Percentiles rank a stretch among this genome's conserved stretches.
Evolutionary conservation across 352 stramenopile genomes (phyloP).

Genomic region (Phytophthora pisi): DNA sequence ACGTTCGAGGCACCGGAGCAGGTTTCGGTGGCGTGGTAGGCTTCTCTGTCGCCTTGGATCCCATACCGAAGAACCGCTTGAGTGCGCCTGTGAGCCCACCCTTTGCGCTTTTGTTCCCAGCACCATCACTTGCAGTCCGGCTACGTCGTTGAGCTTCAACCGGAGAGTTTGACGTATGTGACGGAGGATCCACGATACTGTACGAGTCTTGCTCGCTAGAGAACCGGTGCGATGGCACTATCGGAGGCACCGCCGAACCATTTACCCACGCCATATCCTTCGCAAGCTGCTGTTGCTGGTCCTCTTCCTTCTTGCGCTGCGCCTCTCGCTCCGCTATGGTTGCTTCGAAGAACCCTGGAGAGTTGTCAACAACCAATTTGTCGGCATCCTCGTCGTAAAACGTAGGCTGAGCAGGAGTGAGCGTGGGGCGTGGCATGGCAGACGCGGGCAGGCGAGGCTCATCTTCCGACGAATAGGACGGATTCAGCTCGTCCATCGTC

Average conservation of each 20-base stretch:
- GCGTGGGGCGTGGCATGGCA: slow-evolving; percentile 17
- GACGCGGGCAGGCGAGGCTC: slow-evolving; percentile 15
- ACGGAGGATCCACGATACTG: slow-evolving; percentile 57
- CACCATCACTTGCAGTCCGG: background rate
- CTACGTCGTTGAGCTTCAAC: slow-evolving; percentile 18
- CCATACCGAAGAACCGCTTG: slow-evolving; percentile 76
- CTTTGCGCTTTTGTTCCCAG: slow-evolving; percentile 17
- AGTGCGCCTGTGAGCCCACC: slow-evolving; percentile 56
- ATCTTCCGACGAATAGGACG: slow-evolving; percentile 36
- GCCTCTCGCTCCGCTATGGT: slow-evolving; percentile 26
- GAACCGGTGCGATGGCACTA: slow-evolving; percentile 22
- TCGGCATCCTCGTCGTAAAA: slow-evolving; percentile 61
- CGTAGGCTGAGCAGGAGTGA: slow-evolving; percentile 21
- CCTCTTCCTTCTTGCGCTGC: slow-evolving; percentile 33
- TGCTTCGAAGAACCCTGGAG: slow-evolving; percentile 63
- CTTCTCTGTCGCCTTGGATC: slow-evolving; percentile 34
- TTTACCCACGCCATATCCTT: slow-evolving; percentile 36
- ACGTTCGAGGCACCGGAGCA: slow-evolving; percentile 2
- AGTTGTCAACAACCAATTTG: slow-evolving; percentile 63
- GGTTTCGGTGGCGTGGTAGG: slow-evolving; percentile 9
- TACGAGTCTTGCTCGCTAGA: slow-evolving; percentile 57
- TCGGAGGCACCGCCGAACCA: slow-evolving; percentile 22
- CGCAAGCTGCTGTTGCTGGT: slow-evolving; percentile 28
- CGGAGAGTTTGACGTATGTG: slow-evolving; percentile 37
- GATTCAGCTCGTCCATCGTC: slow-evolving; percentile 43